Base-by-base conservation (phyloP, 768 basidiomycete genomes). In the Mycena alexandri region DNA sequence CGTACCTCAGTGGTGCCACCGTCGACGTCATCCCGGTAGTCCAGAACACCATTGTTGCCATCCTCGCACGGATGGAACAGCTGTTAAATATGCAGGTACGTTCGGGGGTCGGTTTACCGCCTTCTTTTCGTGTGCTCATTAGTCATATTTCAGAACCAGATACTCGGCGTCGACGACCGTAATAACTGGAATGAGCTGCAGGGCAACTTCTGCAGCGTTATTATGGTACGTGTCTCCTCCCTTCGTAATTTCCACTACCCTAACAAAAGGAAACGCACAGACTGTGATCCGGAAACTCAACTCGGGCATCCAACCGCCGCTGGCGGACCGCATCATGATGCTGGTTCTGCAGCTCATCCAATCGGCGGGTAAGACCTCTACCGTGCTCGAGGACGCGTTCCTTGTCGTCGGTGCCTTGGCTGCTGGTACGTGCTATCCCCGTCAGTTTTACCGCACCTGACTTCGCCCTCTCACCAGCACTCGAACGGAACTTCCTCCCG, bases 171-270 rank as follows among this genome's bases (percentile, higher is more conserved):
- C 19, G 98, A 99, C 79, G 98, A 99, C 75, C 90, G 94, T 69
- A 96, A 96, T 80, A 99, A 98, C 82, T 98, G 97, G 96, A 98
- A 98, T 75, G 97, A 99, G 77, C 85, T 99, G 25, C 96, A 98
- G 78, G 92, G 94, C 80, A 98, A 97, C 81, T 86, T 98, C 72
- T 98, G 96, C 78, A 90, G 92, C 71, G 93, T 98, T 52, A 85
- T 94, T 59, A 93, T 94, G 61, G 94, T 95, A 75, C 76, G 93
- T 82, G 22, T 41, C 51, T 46, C 8, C 38, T 38, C 38, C 11
- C 14, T 38, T 14, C 9, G 38, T 59, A 9, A 16, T 41, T 22
- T 41, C 33, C 6, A 6, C 29, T n/a, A n/a, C n/a, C n/a, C n/a
- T 6, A 29, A 29, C 29, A 29, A 29, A 29, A 3, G 29, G 21